Conservation (phyloP, 169 alveolate species). For the Cryptosporidium ryanae region DNA sequence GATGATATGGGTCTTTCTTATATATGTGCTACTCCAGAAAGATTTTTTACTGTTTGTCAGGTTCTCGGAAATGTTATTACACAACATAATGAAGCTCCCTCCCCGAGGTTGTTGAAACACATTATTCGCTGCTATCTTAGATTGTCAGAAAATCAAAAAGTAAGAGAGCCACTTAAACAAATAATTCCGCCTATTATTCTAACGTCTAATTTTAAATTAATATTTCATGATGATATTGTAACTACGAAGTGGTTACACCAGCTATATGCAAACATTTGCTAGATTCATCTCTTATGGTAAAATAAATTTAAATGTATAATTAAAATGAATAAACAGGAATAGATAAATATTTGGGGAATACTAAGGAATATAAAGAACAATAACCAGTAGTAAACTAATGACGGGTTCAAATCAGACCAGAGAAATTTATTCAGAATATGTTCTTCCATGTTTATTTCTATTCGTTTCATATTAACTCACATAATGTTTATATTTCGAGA, state of each 20-base stretch:
- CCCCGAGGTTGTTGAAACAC: slow-evolving; percentile 94
- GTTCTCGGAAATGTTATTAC: slow-evolving; percentile 95
- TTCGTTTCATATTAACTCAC: no score
- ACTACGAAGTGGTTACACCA: slow-evolving; percentile 72
- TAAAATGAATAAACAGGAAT: no score
- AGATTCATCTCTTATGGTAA: background rate
- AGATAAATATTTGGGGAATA: no score
- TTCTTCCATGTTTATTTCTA: no score
- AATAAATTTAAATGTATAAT: background rate
- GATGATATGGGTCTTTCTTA: slow-evolving; percentile 96
- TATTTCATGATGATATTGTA: slow-evolving; percentile 53
- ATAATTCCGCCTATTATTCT: slow-evolving; percentile 47
- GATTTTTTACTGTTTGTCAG: slow-evolving; percentile 96
- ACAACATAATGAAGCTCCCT: slow-evolving; percentile 87
- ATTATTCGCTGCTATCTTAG: slow-evolving; percentile 96
- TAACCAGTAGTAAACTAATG: no score
- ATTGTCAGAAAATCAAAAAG: slow-evolving; percentile 95
- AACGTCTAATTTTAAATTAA: slow-evolving; percentile 51
- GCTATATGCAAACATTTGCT: slow-evolving; percentile 61
- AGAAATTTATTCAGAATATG: no score
- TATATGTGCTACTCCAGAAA: slow-evolving; percentile 96
- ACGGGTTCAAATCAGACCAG: no score
- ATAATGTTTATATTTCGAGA: no score
- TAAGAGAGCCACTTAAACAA: slow-evolving; percentile 89
- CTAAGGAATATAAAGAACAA: no score